Evolutionary conservation across 768 basidiomycete genomes (phyloP), one percentile per base, ranked within the genome.

Genomic region (Boletus barrowsii): DNA sequence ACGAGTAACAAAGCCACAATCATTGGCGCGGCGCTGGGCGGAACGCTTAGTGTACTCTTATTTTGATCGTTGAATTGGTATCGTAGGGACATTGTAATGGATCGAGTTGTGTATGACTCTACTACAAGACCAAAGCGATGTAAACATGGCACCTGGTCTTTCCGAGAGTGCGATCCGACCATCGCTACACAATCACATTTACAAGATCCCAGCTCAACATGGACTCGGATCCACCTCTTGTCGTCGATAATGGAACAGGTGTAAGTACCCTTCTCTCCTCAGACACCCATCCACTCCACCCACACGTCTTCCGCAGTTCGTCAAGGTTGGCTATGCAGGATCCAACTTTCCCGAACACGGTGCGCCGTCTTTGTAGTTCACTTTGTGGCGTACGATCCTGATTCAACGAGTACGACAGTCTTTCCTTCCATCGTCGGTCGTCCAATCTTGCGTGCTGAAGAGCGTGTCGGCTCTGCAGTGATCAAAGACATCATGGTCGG

Each of bases 401-500:
- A 54, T 49, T 6, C 20, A 29, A 20, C 32, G 22, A 26, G 39
- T 14, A 40, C 35, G 43, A 24, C 13, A 95, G 93, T 97, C 53
- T 99, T 98, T 70, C 92, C 96, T 3, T 98, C 97, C 39, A 86
- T 99, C 68, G 84, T 99, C 62, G 97, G 97, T 17, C 88, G 96
- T 18, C 96, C 96, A 30, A 99, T 99, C 69, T 78, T 98, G 57
- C 93, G 96, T 55, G 96, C 96, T 9, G 96, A 98, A 73, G 96
- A 98, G 74, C 90, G 96, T 53, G 84, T 94, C 32, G 89, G 92
- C 37, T 79, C 84, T 41, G 79, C 88, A 11, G 73, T 86, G 61
- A 98, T 98, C 80, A 92, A 91, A 68, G 96, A 99, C 72, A 89
- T 98, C 76, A 97, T 98, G 93, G 77, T 98, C 70, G 97, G 97